A percentile compares a stretch with the other conserved stretches of the same genome.
Evolutionary conservation across 306 rosid genomes (phyloP).

Genomic region (Pueraria montana): DNA sequence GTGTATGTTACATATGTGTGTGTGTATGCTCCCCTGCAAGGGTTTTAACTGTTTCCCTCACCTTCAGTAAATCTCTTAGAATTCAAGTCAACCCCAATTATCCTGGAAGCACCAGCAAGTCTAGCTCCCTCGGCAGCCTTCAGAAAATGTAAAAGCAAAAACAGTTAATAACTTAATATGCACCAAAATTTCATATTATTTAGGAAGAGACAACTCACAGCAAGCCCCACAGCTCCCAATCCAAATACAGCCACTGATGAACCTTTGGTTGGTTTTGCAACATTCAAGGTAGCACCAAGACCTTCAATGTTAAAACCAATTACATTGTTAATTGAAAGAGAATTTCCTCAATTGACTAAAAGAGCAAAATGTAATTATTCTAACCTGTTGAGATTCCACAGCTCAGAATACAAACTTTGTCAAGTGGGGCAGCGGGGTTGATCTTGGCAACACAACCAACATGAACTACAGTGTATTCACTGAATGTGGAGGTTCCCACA

Average conservation of each 20-base stretch:
- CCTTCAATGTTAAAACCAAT: constrained; percentile 28
- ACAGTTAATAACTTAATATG: background rate
- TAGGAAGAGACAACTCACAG: constrained; percentile 41
- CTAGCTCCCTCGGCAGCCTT: constrained; percentile 46
- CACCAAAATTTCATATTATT: background rate
- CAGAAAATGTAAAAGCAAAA: background rate
- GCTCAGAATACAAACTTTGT: constrained; percentile 57
- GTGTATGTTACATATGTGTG: too few relatives aligned
- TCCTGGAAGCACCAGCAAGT: constrained; percentile 45
- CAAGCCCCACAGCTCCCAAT: constrained; percentile 44
- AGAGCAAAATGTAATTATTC: background rate
- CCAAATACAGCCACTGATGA: constrained; percentile 48
- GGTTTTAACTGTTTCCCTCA: background rate
- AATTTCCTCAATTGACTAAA: background rate
- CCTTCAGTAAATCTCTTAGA: constrained; percentile 38
- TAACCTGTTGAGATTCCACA: constrained; percentile 60
- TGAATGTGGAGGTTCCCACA: constrained; percentile 60
- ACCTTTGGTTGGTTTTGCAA: constrained; percentile 44
- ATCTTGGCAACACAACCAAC: constrained; percentile 59
- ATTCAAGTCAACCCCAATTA: constrained; percentile 45
- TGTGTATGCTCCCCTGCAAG: background rate
- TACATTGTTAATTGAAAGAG: background rate
- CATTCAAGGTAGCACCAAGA: constrained; percentile 46
- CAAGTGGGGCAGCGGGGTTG: constrained; percentile 57
- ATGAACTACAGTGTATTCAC: constrained; percentile 60